Evolutionary conservation across 768 basidiomycete genomes (phyloP), one percentile per base, ranked within the genome.

Genomic region (Lentinula sp.): DNA sequence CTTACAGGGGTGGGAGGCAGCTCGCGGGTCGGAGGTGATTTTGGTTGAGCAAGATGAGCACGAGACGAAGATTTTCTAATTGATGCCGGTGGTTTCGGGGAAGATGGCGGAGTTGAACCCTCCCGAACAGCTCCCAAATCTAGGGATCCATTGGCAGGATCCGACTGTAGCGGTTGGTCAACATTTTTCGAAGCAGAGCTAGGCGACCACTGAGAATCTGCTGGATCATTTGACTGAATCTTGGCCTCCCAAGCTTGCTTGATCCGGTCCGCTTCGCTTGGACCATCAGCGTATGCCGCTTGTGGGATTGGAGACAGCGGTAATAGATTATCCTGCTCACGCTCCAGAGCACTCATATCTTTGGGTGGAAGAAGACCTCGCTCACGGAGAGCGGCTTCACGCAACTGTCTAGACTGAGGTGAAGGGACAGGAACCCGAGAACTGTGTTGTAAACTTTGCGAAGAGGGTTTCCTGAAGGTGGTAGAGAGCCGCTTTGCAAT

Each of bases 321-420:
- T 5, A 77, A 77, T 8, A 81, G 67, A 7, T 39, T 67, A 69
- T 77, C 75, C 46, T 69, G 72, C 61, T 76, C 70, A 49, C 57
- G 73, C 64, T 77, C 81, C 68, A 70, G 75, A 28, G 67, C 73
- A 70, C 70, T 81, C 56, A 78, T 76, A 69, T 71, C 77, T 64
- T 71, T 80, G 8, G 81, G 78, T 23, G 86, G 85, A 2, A 82
- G 73, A 42, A 88, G 73, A 0, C 86, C 85, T 36, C 85, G 79
- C 64, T 80, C 85, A 12, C 85, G 79, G 20, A 87, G 76, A 1
- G 86, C 85, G 3, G 83, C 85, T 50, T 85, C 81, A 20, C 82
- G 75, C 13, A 73, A 71, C 32, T 77, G 76, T 45, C 72, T 74
- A 6, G 75, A 63, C 4, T 66, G 43, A 16, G 41, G 15, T 33